Base-by-base conservation (phyloP, 805 yeast species). In the Lipomyces spencermartinsiae region DNA sequence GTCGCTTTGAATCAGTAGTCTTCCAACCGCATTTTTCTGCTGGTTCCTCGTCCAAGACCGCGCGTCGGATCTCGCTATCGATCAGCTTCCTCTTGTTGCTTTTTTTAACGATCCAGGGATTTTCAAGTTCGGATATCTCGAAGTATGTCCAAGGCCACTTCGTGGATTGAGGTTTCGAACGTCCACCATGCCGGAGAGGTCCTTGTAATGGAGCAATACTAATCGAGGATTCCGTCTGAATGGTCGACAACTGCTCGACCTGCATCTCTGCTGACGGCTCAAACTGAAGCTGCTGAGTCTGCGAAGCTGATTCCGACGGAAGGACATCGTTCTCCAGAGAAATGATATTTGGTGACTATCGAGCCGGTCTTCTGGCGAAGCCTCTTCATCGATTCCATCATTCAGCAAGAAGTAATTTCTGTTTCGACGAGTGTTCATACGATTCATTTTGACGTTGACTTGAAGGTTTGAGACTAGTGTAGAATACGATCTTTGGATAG, bases 61-160 rank as follows among this genome's bases (percentile, higher is more conserved):
- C 10, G 3, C 37, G 10, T 35, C 37, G 14, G 10, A 35, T 35
- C 37, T 35, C 37, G 8, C 37, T 35, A 3, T 9, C 37, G 10
- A 6, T 3, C 37, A 35, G 10, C 37, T 5, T 9, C 37, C 14
- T 9, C 10, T 35, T 35, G 2, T 35, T 35, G 37, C 37, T 35
- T 46, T n/a, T 46, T n/a, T 46, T 46, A 14, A 46, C 14, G 53
- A 46, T 46, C 25, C 53, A 46, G 9, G 53, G 53, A 46, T n/a
- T 46, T 46, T 46, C 53, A 46, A 46, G 14, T 46, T 46, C 53
- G 53, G 53, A 46, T 46, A 10, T 46, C 9, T 46, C 53, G 14
- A 46, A 10, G 14, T 46, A n/a, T 10, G 53, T 46, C 53, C 4
- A 46, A 9, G 8, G 53, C 53, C 53, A 4, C 4, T 46, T 16